These are phyloP conservation scores for Tubosaeta brunneosetosa DNA, from an alignment of 768 basidiomycete species.

Conservation along the genomic window DNA sequence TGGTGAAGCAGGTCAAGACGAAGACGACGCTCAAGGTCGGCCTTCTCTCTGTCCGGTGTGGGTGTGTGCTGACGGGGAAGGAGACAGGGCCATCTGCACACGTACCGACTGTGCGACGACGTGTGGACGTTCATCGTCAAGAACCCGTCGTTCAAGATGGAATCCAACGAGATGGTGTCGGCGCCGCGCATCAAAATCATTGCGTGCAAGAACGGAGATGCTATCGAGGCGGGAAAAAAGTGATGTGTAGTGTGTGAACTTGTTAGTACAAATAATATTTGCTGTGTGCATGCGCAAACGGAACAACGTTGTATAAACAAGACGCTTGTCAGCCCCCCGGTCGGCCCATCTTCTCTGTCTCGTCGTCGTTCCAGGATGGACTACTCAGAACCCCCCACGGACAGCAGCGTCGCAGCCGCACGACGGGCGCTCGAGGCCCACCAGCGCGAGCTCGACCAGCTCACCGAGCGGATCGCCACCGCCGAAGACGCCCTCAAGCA, in stretches of 20 bases:
- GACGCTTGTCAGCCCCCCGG: not conserved
- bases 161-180: conserved; percentile 72
- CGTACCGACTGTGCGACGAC: conserved; percentile 90
- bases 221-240: conserved; percentile 79
- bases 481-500: conserved; percentile 56
- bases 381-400: conserved; percentile 59
- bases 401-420: conserved; percentile 48
- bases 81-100: conserved; percentile 78
- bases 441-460: conserved; percentile 21
- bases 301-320: conserved; percentile 1
- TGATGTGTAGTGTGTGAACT: conserved; percentile 22
- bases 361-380: conserved; percentile 21
- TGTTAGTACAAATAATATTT: no score
- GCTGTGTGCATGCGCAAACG: no score
- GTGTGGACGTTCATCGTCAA: conserved; percentile 99
- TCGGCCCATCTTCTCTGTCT: conserved; percentile 1
- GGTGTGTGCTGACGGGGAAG: conserved; percentile 5
- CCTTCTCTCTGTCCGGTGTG: conserved; percentile 11
- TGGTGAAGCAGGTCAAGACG: conserved; percentile 90
- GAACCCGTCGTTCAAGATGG: conserved; percentile 93
- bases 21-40: conserved; percentile 89
- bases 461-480: conserved; percentile 45
- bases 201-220: conserved; percentile 95
- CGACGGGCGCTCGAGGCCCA: conserved; percentile 39
- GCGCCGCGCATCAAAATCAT: conserved; percentile 92